A percentile compares a stretch with the other conserved stretches of the same genome.
Evolutionary conservation across 2,329 filamentous ascomycete genomes (phyloP).

Genomic region (Lachnellula cervina): DNA sequence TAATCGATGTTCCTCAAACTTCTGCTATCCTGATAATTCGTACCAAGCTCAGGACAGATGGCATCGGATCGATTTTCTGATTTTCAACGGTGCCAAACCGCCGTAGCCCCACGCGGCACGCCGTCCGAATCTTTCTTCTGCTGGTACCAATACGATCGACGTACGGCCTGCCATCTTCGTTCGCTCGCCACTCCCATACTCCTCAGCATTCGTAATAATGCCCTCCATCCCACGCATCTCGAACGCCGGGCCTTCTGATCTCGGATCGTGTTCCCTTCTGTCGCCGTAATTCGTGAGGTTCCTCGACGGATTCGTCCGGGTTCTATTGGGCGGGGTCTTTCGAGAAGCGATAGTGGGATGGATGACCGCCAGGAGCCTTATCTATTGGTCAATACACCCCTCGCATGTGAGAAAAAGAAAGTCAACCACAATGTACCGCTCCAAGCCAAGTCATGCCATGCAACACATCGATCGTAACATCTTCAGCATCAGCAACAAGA

Average conservation of each 20-base stretch:
- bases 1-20: no score
- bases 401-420: not conserved
- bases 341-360: constrained; percentile 6
- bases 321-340: constrained; percentile 8
- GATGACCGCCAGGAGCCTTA: constrained; percentile 1
- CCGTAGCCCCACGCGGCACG: no score
- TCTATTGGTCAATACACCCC: constrained; percentile 3
- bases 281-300: not conserved
- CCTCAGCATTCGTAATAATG: not conserved
- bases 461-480: not conserved
- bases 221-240: not conserved
- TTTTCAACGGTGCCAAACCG: not conserved
- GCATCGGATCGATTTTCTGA: not conserved
- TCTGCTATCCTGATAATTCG: not conserved
- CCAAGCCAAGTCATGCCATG: constrained; percentile 2
- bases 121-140: no score
- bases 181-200: not conserved
- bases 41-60: not conserved
- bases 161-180: no score
- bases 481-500: not conserved
- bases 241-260: not conserved
- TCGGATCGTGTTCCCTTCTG: not conserved
- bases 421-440: not conserved
- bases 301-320: not conserved
- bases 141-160: no score